Conservation (phyloP, 345 rosid species). For the Limnanthes douglasii region DNA sequence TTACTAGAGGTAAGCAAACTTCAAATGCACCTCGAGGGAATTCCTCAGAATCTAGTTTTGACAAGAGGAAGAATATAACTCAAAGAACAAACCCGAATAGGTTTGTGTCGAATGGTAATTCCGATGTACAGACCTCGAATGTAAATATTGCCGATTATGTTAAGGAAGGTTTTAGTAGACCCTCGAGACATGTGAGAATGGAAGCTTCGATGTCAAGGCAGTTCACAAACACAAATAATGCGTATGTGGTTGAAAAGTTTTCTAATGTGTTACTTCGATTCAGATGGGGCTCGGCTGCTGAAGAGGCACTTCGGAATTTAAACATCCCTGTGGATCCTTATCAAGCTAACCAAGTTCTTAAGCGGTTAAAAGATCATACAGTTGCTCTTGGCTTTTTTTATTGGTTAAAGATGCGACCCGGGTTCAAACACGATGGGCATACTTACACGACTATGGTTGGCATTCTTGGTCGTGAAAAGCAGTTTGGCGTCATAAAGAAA, state of each 20-base stretch:
- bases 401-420: constrained; percentile 60
- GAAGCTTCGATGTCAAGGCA: constrained; percentile 27
- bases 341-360: constrained; percentile 89
- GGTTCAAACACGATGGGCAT: constrained; percentile 80
- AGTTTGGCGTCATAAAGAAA: constrained; percentile 49
- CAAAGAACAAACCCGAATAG: constrained; percentile 22
- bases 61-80: constrained; percentile 29
- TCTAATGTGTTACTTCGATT: constrained; percentile 28
- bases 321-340: constrained; percentile 43
- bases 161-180: constrained; percentile 18
- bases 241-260: constrained; percentile 40
- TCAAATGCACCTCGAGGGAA: constrained; percentile 17
- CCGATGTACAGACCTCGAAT: constrained; percentile 18
- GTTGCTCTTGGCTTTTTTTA: constrained; percentile 74
- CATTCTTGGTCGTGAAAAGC: constrained; percentile 76
- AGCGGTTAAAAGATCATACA: constrained; percentile 58
- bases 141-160: constrained; percentile 17
- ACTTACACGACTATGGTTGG: constrained; percentile 96
- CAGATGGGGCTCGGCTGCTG: constrained; percentile 70
- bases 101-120: constrained; percentile 20
- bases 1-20: constrained; percentile 27
- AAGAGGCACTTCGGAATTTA: constrained; percentile 48
- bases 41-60: constrained; percentile 15
- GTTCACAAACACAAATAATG: constrained; percentile 10
- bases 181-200: constrained; percentile 28